A percentile compares a stretch with the other conserved stretches of the same genome.
Conservation (phyloP, 1,139 yeast species). For the Pichia sp. region DNA sequence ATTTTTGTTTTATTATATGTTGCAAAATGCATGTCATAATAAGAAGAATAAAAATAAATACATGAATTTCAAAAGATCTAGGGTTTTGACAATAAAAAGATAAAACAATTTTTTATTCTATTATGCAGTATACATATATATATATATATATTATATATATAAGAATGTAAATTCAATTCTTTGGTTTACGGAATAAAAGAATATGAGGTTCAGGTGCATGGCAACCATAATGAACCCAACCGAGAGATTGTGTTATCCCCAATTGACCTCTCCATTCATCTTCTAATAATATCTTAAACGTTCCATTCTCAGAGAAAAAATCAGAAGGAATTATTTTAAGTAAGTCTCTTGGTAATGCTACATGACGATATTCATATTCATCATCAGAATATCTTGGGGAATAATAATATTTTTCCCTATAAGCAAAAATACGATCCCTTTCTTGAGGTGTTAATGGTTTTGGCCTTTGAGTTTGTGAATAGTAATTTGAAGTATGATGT, state of each 20-base stretch:
- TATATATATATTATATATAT: neutral
- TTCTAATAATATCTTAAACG: conserved; percentile 81
- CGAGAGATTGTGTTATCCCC: conserved; percentile 94
- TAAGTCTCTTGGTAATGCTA: conserved; percentile 95
- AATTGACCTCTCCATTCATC: conserved; percentile 95
- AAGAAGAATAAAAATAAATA: too few species aligned
- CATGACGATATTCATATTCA: conserved; percentile 86
- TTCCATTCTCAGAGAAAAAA: conserved; percentile 85
- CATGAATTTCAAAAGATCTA: too few species aligned
- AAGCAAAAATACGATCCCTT: conserved; percentile 80
- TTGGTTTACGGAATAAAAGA: conserved; percentile 71
- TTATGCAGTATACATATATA: neutral
- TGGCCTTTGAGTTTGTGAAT: conserved; percentile 41
- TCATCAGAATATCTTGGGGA: conserved; percentile 89
- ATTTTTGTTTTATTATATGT: too few species aligned
- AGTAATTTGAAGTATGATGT: conserved; percentile 1
- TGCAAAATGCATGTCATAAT: too few species aligned
- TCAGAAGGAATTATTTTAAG: conserved; percentile 93
- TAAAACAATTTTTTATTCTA: too few species aligned
- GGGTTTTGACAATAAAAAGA: too few species aligned
- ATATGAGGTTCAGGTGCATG: conserved; percentile 99
- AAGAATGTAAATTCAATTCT: conserved; percentile 19
- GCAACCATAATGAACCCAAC: conserved; percentile 98
- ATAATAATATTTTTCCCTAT: conserved; percentile 91
- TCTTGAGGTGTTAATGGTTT: conserved; percentile 80